These are phyloP conservation scores for Mycena epipterygia DNA, from an alignment of 768 basidiomycete genomes.

Conservation along the genomic window DNA sequence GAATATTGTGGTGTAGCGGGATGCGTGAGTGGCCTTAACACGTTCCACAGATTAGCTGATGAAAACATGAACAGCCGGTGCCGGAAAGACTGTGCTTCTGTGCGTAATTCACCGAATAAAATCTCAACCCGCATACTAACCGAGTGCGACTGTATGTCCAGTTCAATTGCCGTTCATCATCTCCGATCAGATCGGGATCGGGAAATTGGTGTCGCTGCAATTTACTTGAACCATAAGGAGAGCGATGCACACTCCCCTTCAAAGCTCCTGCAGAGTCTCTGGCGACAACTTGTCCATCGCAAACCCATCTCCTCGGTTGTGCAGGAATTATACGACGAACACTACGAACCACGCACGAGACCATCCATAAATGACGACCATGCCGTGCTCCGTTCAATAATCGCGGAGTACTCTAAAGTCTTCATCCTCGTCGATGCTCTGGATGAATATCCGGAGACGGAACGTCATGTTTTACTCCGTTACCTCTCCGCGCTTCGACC, in stretches of 20 bases:
- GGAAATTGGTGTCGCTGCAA: not conserved
- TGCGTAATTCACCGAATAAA: too few relatives aligned
- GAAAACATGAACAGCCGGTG: too few relatives aligned
- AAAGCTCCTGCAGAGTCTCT: not conserved
- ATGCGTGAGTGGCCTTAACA: too few relatives aligned
- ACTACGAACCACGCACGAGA: not conserved
- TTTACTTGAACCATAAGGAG: constrained; percentile 11
- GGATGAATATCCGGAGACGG: constrained; percentile 12
- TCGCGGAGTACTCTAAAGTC: not conserved
- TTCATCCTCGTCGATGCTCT: constrained; percentile 18
- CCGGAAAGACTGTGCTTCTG: too few relatives aligned
- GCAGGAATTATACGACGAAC: not conserved
- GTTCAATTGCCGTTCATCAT: too few relatives aligned
- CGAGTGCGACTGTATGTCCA: too few relatives aligned
- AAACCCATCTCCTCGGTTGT: not conserved
- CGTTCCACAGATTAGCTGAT: too few relatives aligned
- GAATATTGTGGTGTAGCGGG: too few relatives aligned
- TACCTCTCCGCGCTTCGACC: not conserved
- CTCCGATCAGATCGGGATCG: too few relatives aligned
- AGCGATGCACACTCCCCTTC: not conserved
- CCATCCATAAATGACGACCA: not conserved
- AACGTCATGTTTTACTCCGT: not conserved
- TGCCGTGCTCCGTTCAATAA: not conserved
- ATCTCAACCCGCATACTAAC: too few relatives aligned
- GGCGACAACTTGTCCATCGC: not conserved